These are phyloP conservation scores for Mycena sp. DNA, from an alignment of 1,284 basidiomycete genomes.

Conservation along the genomic window DNA sequence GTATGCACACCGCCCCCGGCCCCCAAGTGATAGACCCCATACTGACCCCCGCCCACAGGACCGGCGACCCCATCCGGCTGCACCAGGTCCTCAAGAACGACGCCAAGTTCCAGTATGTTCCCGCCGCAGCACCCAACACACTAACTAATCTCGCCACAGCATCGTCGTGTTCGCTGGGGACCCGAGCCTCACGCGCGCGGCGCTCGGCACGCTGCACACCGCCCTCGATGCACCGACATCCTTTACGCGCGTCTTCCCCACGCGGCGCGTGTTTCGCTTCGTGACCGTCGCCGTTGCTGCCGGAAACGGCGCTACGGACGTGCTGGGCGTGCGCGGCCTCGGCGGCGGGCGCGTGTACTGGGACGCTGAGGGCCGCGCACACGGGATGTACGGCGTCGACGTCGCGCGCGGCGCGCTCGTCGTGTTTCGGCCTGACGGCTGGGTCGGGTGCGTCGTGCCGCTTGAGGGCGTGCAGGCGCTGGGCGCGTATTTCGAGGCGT, in stretches of 20 bases:
- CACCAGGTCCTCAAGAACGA: constrained; percentile 36
- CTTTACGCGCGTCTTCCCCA: constrained; percentile 24
- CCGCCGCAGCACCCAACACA: not conserved
- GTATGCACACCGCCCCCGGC: constrained; percentile 12
- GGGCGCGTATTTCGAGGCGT: constrained; percentile 27
- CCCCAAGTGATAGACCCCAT: too few species aligned
- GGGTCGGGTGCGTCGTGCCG: constrained; percentile 33
- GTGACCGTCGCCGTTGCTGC: constrained; percentile 32
- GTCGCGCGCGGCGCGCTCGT: constrained; percentile 31
- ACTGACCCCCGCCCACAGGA: constrained; percentile 21
- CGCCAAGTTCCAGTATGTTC: constrained; percentile 36
- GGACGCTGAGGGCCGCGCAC: constrained; percentile 34
- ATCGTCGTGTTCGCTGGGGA: constrained; percentile 37
- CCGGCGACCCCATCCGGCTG: constrained; percentile 36
- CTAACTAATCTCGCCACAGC: constrained; percentile 17
- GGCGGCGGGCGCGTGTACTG: constrained; percentile 33
- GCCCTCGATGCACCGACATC: constrained; percentile 21
- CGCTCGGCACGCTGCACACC: constrained; percentile 14
- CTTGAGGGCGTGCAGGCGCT: constrained; percentile 28
- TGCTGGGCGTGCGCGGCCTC: constrained; percentile 28
- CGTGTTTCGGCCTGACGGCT: constrained; percentile 38
- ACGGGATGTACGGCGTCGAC: constrained; percentile 38
- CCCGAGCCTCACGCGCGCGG: constrained; percentile 21
- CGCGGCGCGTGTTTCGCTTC: constrained; percentile 32
- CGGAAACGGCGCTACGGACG: constrained; percentile 34